phyloP scores from a whole-genome alignment of 202 grass and related monocot species.

The Bolboschoenoplectus hybrid region DNA sequence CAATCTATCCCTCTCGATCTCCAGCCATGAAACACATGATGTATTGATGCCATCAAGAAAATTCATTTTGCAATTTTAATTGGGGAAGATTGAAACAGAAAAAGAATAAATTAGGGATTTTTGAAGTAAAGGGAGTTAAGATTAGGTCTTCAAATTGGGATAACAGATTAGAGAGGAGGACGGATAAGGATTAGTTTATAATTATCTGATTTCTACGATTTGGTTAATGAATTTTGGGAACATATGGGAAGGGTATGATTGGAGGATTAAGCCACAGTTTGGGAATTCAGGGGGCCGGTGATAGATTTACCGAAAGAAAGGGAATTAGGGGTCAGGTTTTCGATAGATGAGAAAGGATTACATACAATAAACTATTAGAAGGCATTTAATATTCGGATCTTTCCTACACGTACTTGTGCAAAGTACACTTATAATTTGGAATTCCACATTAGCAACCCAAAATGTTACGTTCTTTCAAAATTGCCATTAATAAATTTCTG shows the following conservation, averaged over 20 bases:
- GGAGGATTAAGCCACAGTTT: background rate
- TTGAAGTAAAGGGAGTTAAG: background rate
- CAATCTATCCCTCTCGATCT: conserved; percentile 7
- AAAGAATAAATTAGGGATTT: background rate
- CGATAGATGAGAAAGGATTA: background rate
- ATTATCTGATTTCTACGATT: conserved; percentile 9
- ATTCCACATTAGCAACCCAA: background rate
- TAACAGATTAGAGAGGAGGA: background rate
- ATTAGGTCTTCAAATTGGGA: background rate
- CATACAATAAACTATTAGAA: background rate
- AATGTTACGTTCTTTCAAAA: conserved; percentile 14
- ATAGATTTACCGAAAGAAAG: background rate
- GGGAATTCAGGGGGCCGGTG: background rate
- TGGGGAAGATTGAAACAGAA: background rate
- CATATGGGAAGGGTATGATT: background rate
- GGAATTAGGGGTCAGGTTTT: background rate
- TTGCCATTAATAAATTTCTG: background rate
- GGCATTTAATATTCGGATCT: conserved; percentile 9
- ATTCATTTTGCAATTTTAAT: conserved; percentile 10
- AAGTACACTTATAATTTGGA: background rate
- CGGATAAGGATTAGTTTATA: background rate
- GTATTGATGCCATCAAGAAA: conserved; percentile 21
- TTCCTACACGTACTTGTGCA: background rate
- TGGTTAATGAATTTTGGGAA: background rate
- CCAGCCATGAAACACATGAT: background rate